phyloP scores from a whole-genome alignment of 1,284 basidiomycete genomes.

The Cutaneotrichosporon cutaneum region DNA sequence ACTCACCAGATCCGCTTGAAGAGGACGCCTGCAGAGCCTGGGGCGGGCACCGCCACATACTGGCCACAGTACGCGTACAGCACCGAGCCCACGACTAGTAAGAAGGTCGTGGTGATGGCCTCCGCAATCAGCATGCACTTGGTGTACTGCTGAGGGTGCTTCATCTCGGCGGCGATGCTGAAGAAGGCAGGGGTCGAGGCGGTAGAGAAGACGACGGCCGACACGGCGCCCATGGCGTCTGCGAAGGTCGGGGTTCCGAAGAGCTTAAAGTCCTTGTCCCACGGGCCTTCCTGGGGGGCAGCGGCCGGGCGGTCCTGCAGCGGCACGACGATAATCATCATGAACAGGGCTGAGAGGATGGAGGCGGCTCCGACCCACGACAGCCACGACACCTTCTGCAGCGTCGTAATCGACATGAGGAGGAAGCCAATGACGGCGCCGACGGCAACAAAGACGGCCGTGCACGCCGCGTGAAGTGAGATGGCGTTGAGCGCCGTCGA shows the following conservation, averaged over 20 bases:
- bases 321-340: slow-evolving; percentile 41
- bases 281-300: slow-evolving; percentile 35
- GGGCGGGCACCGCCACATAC: slow-evolving; percentile 35
- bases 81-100: slow-evolving; percentile 15
- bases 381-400: slow-evolving; percentile 38
- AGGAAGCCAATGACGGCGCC: slow-evolving; percentile 28
- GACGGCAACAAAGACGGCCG: slow-evolving; percentile 38
- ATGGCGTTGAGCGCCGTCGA: slow-evolving; percentile 14
- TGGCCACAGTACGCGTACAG: slow-evolving; percentile 32
- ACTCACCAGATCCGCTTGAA: slow-evolving; percentile 34
- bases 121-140: slow-evolving; percentile 29
- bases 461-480: slow-evolving; percentile 35
- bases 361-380: slow-evolving; percentile 40
- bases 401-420: slow-evolving; percentile 36
- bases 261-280: slow-evolving; percentile 33
- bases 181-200: slow-evolving; percentile 35
- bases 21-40: slow-evolving; percentile 33
- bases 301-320: slow-evolving; percentile 41
- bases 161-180: slow-evolving; percentile 45
- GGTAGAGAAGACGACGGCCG: slow-evolving; percentile 33
- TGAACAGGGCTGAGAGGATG: slow-evolving; percentile 37
- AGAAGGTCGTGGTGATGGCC: slow-evolving; percentile 16
- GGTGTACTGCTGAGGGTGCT: slow-evolving; percentile 34
- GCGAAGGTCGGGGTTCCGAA: slow-evolving; percentile 32
- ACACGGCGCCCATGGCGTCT: slow-evolving; percentile 33